Conservation (phyloP, 2,329 filamentous ascomycete genomes). For the Cercospora beticola region DNA sequence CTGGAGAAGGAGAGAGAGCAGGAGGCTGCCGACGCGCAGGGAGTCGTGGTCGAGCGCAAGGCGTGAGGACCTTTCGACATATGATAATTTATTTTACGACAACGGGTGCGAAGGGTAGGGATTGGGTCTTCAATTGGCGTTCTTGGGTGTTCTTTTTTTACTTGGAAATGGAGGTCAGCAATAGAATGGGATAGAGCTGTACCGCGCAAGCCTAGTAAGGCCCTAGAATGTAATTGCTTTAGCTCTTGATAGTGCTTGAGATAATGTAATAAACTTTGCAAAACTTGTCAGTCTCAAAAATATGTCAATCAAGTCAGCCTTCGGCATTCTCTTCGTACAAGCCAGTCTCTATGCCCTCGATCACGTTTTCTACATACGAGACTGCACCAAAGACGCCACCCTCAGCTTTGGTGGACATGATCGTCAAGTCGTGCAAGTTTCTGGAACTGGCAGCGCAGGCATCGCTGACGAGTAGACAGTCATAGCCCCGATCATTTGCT, state of each 20-base stretch:
- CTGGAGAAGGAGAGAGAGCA: constrained; percentile 37
- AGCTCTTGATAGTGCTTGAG: background rate
- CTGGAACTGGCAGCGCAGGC: constrained; percentile 46
- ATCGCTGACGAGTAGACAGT: constrained; percentile 54
- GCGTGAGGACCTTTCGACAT: background rate
- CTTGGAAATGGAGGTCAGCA: background rate
- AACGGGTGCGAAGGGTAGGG: background rate
- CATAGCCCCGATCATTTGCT: constrained; percentile 57
- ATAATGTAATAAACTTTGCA: background rate
- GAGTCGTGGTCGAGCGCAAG: background rate
- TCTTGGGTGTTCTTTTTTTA: background rate
- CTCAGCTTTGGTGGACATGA: constrained; percentile 49
- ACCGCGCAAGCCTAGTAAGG: background rate
- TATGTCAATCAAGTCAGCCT: too few species aligned
- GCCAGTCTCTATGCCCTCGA: too few species aligned
- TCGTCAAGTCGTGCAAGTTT: constrained; percentile 43
- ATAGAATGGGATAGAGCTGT: background rate
- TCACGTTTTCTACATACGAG: too few species aligned
- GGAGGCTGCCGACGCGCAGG: constrained; percentile 12
- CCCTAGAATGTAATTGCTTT: background rate
- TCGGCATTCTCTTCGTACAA: too few species aligned
- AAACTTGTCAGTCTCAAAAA: background rate
- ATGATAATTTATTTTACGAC: background rate
- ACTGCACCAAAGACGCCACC: constrained; percentile 33
- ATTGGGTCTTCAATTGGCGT: background rate